These are phyloP conservation scores for Berkeleyomyces rouxiae DNA, from an alignment of 2,329 filamentous ascomycete genomes.

Conservation along the genomic window DNA sequence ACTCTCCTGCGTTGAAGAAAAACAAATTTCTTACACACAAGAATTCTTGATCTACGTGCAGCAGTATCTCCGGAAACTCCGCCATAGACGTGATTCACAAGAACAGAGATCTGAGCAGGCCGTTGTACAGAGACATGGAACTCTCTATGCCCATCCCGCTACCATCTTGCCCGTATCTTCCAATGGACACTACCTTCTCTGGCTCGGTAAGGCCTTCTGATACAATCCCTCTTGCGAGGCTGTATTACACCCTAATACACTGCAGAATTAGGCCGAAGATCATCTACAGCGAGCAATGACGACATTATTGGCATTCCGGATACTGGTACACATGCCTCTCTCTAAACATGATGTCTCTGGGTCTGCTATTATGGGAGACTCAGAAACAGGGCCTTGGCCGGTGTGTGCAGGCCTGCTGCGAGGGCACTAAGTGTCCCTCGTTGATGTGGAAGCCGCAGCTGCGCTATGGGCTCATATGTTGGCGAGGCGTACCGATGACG, in stretches of 20 bases:
- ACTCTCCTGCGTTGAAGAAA: slow-evolving; percentile 13
- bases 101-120: slow-evolving; percentile 36
- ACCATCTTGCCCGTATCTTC: slow-evolving; percentile 11
- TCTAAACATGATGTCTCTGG: not conserved
- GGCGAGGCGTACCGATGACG: slow-evolving; percentile 17
- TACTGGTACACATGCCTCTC: not conserved
- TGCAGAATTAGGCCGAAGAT: not conserved
- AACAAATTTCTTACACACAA: slow-evolving; percentile 10
- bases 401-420: not conserved
- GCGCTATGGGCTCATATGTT: not conserved
- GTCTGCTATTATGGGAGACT: not conserved
- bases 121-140: slow-evolving; percentile 1
- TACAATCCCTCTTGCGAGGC: not conserved
- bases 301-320: not conserved
- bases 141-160: slow-evolving; percentile 6
- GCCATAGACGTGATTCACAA: slow-evolving; percentile 16
- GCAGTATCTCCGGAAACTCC: slow-evolving; percentile 9
- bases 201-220: slow-evolving; percentile 1
- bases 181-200: not conserved
- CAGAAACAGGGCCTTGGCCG: not conserved
- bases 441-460: slow-evolving; percentile 2
- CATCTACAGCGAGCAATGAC: not conserved
- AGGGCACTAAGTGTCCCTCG: not conserved
- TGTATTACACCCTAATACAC: not conserved
- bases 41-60: slow-evolving; percentile 2